Evolutionary conservation across 495 filamentous ascomycete genomes (phyloP), one percentile per base, ranked within the genome.

Genomic region (Penicillium odoratum): DNA sequence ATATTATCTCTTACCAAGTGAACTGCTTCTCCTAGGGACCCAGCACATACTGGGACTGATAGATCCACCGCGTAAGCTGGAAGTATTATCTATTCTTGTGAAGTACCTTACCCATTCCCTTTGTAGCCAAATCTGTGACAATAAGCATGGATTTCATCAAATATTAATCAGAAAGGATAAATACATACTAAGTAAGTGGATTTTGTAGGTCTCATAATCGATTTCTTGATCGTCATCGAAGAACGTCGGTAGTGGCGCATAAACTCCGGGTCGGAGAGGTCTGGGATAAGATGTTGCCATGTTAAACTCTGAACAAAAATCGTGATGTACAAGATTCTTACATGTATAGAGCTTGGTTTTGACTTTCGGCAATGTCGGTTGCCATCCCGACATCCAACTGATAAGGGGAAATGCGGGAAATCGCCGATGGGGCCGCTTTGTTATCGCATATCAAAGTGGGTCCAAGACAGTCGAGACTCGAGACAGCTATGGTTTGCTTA

Each of bases 21-120:
- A 25, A 62, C 55, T 1, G 62, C 62, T n/a, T 65, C 62, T 40
- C 62, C 62, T 8, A 65, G 45, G 4, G 62, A 65, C 7, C 62
- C 62, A n/a, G 62, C 59, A 53, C 62, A 65, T 47, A 65, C 59
- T 53, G 62, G 62, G n/a, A 65, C 62, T 65, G 3, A 13, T 26
- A 28, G 11, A 47, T 25, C n/a, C 5, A 6, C 16, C 5, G 7
- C 11, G 15, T 47, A 13, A 47, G 44, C 18, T 53, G 36, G 11
- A 7, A 29, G 25, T 5, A 38, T 50, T 49, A 21, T 43, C 18
- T 42, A 44, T 18, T 46, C 8, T n/a, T 2, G 4, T 16, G 6
- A 29, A 28, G 15, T 15, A 6, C 50, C 62, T 29, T 48, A 65
- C 62, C 48, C 58, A 65, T 65, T 26, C 59, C 62, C 51, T 53